Evolutionary conservation across 139 green algal species (phyloP).

Genomic region (Chlamydomonas schloesseri): DNA sequence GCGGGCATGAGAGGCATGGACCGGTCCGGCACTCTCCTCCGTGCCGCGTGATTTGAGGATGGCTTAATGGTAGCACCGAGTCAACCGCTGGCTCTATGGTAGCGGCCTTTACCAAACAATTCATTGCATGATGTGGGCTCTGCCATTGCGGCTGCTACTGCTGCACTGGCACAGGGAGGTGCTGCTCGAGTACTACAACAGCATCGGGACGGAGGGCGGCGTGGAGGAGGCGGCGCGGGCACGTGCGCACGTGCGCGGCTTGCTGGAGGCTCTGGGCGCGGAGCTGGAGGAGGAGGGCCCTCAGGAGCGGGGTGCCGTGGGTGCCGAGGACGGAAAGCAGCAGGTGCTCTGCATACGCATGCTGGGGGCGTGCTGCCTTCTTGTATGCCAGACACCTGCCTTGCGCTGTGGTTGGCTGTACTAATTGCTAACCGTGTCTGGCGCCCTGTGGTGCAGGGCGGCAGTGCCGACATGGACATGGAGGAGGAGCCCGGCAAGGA

Average conservation of each 20-base stretch:
- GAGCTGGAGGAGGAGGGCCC: constrained; percentile 47
- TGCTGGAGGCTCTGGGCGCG: constrained; percentile 55
- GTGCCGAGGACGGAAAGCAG: background rate
- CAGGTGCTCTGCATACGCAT: background rate
- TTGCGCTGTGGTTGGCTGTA: background rate
- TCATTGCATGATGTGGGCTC: background rate
- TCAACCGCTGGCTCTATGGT: too few species aligned
- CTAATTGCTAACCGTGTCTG: too few species aligned
- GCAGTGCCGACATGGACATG: too few species aligned
- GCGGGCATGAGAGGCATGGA: background rate
- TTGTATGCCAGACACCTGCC: too few species aligned
- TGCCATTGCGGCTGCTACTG: too few species aligned
- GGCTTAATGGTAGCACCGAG: too few species aligned
- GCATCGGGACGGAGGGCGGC: constrained; percentile 34
- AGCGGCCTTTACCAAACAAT: too few species aligned
- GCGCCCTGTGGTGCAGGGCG: too few species aligned
- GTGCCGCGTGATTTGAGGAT: too few species aligned
- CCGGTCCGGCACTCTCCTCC: too few species aligned
- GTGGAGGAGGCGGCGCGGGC: background rate
- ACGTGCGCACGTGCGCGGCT: background rate
- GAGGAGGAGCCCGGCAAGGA: too few species aligned
- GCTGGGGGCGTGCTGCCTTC: background rate
- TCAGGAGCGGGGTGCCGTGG: background rate
- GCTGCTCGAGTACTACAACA: constrained; percentile 64
- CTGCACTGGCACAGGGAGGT: constrained; percentile 51